Percentiles rank a stretch among this genome's conserved stretches.
phyloP scores from a whole-genome alignment of 2,329 filamentous ascomycete genomes.

The Trichophaea hybrida region DNA sequence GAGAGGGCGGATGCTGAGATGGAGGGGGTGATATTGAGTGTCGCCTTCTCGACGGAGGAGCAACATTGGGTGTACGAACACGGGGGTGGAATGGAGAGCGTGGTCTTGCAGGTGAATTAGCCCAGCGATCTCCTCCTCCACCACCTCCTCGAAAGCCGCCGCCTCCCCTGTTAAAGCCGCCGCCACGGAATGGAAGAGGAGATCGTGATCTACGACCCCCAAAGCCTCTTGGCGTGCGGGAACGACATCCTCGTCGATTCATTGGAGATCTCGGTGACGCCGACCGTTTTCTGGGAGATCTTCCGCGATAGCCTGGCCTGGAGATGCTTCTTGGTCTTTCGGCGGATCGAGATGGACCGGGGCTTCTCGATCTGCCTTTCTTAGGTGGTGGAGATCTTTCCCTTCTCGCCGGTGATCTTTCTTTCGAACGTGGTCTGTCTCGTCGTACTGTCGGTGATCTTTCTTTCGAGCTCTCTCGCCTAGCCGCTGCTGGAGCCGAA shows the following conservation, averaged over 20 bases:
- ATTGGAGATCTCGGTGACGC: constrained; percentile 20
- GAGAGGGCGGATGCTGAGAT: background rate
- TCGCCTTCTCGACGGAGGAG: constrained; percentile 14
- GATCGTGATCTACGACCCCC: constrained; percentile 16
- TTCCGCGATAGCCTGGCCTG: constrained; percentile 8
- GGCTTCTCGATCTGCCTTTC: constrained; percentile 16
- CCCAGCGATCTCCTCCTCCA: constrained; percentile 1
- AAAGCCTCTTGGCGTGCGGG: constrained; percentile 10
- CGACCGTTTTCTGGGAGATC: constrained; percentile 20
- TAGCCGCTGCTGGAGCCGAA: constrained; percentile 4
- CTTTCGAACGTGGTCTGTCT: background rate
- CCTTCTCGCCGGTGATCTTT: background rate
- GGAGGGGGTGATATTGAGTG: constrained; percentile 14
- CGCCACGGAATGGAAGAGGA: constrained; percentile 9
- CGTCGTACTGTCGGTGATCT: constrained; percentile 7
- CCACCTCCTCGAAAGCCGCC: constrained; percentile 10
- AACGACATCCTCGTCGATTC: constrained; percentile 11
- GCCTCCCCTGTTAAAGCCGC: constrained; percentile 14
- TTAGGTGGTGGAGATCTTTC: constrained; percentile 8
- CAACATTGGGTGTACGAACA: constrained; percentile 4
- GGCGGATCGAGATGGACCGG: constrained; percentile 6
- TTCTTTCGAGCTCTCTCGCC: constrained; percentile 17
- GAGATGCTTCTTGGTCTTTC: constrained; percentile 14
- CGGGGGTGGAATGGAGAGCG: background rate
- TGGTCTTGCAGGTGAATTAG: background rate